Evolutionary conservation across 192 early-diverging fungal genomes (phyloP).

Genomic region (Entomortierella chlamydospora): DNA sequence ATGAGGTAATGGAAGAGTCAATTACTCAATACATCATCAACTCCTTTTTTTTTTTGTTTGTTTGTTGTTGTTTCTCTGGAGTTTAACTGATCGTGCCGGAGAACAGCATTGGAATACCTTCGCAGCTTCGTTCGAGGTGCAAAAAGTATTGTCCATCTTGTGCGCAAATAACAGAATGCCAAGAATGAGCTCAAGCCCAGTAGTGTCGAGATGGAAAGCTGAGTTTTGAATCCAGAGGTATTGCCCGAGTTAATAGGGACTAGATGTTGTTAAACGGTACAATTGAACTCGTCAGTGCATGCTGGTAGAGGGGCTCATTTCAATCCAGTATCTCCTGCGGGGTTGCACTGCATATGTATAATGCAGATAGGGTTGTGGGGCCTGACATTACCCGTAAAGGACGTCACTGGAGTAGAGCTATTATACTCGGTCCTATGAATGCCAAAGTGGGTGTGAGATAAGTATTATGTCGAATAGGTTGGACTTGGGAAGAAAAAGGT

Average conservation of each 20-base stretch:
- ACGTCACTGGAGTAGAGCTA: background rate
- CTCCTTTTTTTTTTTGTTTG: background rate
- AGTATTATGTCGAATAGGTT: background rate
- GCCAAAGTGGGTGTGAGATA: background rate
- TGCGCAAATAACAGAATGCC: constrained; percentile 51
- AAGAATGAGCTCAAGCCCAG: constrained; percentile 45
- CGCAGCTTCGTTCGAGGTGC: constrained; percentile 51
- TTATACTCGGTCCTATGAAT: background rate
- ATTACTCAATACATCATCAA: too few relatives aligned
- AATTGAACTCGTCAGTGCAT: background rate
- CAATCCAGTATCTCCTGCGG: background rate
- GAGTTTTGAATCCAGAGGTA: constrained; percentile 51
- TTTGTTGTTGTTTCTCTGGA: too few relatives aligned
- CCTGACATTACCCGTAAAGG: background rate
- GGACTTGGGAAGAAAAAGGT: too few relatives aligned
- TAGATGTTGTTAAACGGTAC: background rate
- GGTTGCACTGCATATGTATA: background rate
- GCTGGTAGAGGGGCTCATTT: too few relatives aligned
- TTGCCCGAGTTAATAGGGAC: constrained; percentile 15
- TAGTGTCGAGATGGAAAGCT: constrained; percentile 32
- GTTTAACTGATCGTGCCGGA: too few relatives aligned
- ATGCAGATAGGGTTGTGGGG: background rate
- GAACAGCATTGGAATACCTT: constrained; percentile 17
- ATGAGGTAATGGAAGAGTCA: background rate
- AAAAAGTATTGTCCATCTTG: constrained; percentile 55